These are phyloP conservation scores for Hanseniaspora sp. DNA, from an alignment of 1,139 yeast species.

Conservation along the genomic window DNA sequence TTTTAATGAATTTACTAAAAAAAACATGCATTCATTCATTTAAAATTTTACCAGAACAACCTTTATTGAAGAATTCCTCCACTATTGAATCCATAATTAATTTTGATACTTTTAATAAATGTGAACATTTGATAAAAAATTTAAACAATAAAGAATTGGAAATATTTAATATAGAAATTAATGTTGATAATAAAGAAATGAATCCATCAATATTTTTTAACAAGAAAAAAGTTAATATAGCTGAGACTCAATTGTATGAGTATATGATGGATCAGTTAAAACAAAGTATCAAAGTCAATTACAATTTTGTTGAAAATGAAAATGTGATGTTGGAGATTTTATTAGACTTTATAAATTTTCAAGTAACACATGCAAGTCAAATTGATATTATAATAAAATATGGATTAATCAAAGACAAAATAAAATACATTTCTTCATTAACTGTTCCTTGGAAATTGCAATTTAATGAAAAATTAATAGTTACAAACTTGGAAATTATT, in stretches of 20 bases:
- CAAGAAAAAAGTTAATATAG: constrained; percentile 1
- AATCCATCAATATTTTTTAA: constrained; percentile 18
- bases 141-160: constrained; percentile 23
- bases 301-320: not conserved
- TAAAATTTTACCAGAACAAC: constrained; percentile 27
- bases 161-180: constrained; percentile 41
- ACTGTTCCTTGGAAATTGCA: constrained; percentile 29
- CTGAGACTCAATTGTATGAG: constrained; percentile 7
- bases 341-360: not conserved
- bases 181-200: constrained; percentile 29
- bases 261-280: not conserved
- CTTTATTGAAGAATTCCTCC: constrained; percentile 24
- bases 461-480: constrained; percentile 29
- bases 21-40: constrained; percentile 15
- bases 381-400: constrained; percentile 26
- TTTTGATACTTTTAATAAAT: constrained; percentile 13
- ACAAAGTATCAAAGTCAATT: not conserved
- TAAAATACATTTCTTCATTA: constrained; percentile 22
- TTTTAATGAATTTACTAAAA: not conserved
- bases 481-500: constrained; percentile 26
- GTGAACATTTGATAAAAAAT: constrained; percentile 39
- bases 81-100: constrained; percentile 22
- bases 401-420: constrained; percentile 23
- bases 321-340: not conserved
- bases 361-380: constrained; percentile 15